Conservation (phyloP, 371 early-diverging fungal species). For the Chytridium lagenaria region DNA sequence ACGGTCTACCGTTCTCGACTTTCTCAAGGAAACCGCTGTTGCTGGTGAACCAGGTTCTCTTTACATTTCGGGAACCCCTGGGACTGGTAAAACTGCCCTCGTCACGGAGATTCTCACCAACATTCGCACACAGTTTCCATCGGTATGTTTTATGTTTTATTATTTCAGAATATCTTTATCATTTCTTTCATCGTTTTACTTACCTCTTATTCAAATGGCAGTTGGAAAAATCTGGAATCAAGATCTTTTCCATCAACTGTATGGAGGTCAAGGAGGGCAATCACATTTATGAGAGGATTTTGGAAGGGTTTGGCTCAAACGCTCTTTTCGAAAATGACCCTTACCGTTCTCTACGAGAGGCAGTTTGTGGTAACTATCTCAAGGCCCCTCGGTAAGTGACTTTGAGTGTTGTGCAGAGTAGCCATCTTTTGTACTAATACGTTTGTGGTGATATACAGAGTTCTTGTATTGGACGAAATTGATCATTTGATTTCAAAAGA, state of each 20-base stretch:
- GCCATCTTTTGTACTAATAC: too few species aligned
- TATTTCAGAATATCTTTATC: too few species aligned
- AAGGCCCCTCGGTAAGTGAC: too few species aligned
- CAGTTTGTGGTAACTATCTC: too few species aligned
- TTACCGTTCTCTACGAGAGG: not conserved
- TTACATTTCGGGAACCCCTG: slow-evolving; percentile 92
- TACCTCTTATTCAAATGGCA: not conserved
- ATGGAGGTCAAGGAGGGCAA: slow-evolving; percentile 79
- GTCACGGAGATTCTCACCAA: slow-evolving; percentile 66
- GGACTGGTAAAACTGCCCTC: slow-evolving; percentile 94
- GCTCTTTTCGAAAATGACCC: not conserved
- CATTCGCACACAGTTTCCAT: not conserved
- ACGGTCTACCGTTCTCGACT: slow-evolving; percentile 62
- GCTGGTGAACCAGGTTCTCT: slow-evolving; percentile 62
- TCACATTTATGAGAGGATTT: slow-evolving; percentile 67
- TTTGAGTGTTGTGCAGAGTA: too few species aligned
- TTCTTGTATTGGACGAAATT: slow-evolving; percentile 91
- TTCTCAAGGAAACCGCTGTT: slow-evolving; percentile 53
- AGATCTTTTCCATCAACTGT: slow-evolving; percentile 78
- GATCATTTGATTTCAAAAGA: slow-evolving; percentile 82
- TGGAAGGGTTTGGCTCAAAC: slow-evolving; percentile 54
- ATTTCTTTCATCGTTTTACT: not conserved
- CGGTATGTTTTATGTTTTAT: too few species aligned
- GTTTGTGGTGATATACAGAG: too few species aligned
- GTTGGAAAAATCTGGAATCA: slow-evolving; percentile 38